Conservation (phyloP, 2,329 filamentous ascomycete species). For the Xylariaceae sp. region DNA sequence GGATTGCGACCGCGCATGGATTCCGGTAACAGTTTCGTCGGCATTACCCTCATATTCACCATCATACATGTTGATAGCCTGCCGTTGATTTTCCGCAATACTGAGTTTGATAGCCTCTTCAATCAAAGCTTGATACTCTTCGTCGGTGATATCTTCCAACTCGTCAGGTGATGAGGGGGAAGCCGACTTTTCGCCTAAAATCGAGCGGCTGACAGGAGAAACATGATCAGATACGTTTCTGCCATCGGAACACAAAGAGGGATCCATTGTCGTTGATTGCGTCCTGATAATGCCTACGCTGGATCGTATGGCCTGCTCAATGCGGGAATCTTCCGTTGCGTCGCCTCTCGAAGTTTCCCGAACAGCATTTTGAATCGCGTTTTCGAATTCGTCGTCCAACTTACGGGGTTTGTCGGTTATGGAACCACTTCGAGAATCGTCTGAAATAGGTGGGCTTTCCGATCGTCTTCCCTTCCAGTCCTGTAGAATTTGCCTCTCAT, state of each 20-base stretch:
- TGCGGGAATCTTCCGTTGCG: slow-evolving; percentile 59
- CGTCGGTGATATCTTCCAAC: slow-evolving; percentile 45
- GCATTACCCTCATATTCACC: slow-evolving; percentile 19
- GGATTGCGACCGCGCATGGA: slow-evolving; percentile 25
- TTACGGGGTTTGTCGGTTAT: slow-evolving; percentile 14
- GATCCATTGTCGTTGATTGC: slow-evolving; percentile 24
- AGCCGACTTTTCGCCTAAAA: slow-evolving; percentile 10
- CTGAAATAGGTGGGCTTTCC: slow-evolving; percentile 21
- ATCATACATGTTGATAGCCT: slow-evolving; percentile 22
- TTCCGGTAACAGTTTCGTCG: slow-evolving; percentile 20
- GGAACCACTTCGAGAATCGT: slow-evolving; percentile 16
- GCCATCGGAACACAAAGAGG: slow-evolving; percentile 12
- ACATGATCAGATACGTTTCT: slow-evolving; percentile 3
- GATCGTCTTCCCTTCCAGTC: slow-evolving; percentile 38
- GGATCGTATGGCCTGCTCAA: slow-evolving; percentile 69
- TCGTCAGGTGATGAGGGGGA: slow-evolving; percentile 30
- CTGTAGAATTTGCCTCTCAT: slow-evolving; percentile 48
- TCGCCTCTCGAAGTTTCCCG: slow-evolving; percentile 65
- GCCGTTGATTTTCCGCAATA: slow-evolving; percentile 32
- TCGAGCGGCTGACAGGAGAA: slow-evolving; percentile 23
- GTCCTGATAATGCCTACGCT: slow-evolving; percentile 55
- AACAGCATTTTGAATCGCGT: slow-evolving; percentile 66
- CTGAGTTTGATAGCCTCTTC: slow-evolving; percentile 53
- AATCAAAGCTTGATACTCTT: slow-evolving; percentile 53
- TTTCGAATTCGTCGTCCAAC: slow-evolving; percentile 61